Conservation (phyloP, 257 asterid genomes). For the Fraxinus anomala region DNA sequence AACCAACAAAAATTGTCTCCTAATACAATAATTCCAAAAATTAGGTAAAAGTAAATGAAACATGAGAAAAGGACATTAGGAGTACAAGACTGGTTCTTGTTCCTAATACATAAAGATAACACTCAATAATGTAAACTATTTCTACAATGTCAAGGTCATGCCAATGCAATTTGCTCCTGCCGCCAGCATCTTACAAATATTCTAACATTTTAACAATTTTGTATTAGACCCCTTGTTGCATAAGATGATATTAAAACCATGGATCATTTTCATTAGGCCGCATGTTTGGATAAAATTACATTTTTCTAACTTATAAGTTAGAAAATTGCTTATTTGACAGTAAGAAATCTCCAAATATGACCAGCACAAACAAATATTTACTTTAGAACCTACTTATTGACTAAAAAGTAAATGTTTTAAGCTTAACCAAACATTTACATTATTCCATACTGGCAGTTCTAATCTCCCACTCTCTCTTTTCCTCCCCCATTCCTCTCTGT, state of each 20-base stretch:
- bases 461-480: neutral
- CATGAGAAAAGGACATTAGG: too few species aligned
- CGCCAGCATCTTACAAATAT: neutral
- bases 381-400: neutral
- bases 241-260: neutral
- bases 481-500: constrained; percentile 1
- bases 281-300: too few species aligned
- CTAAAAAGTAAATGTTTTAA: neutral
- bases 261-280: neutral
- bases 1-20: too few species aligned
- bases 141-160: neutral
- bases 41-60: too few species aligned
- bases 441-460: neutral
- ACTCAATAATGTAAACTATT: neutral
- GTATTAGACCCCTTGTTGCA: neutral
- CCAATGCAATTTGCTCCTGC: neutral
- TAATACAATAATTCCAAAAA: too few species aligned
- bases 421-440: neutral
- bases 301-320: neutral
- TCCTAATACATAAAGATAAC: too few species aligned
- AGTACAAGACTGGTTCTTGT: too few species aligned
- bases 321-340: neutral
- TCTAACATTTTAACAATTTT: neutral
- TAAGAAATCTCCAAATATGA: neutral
- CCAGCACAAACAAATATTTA: neutral